Conservation (phyloP, 176 grass and related monocot genomes). For the Ananas comosus region DNA sequence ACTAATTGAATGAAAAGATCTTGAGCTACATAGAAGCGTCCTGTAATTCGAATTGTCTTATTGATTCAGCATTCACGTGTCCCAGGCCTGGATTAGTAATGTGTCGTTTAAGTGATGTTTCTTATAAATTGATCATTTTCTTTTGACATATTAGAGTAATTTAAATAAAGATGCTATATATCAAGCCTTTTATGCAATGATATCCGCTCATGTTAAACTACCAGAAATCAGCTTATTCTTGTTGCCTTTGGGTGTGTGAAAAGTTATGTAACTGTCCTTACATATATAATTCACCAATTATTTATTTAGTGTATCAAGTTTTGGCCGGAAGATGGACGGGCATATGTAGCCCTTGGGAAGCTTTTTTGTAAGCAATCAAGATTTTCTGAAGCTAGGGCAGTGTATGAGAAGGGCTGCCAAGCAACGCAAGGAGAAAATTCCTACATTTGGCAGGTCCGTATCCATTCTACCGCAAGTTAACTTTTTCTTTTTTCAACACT, state of each 20-base stretch:
- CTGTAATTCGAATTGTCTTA: too few relatives aligned
- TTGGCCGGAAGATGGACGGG: conserved; percentile 94
- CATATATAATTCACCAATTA: conserved; percentile 5
- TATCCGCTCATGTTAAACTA: neutral
- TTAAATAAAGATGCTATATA: neutral
- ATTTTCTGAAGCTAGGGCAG: conserved; percentile 69
- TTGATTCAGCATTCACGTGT: too few relatives aligned
- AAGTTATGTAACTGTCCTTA: neutral
- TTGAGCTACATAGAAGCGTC: too few relatives aligned
- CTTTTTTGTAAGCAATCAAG: conserved; percentile 72
- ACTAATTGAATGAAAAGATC: too few relatives aligned
- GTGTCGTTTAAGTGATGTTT: too few relatives aligned
- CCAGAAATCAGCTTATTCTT: neutral
- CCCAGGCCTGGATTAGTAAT: too few relatives aligned
- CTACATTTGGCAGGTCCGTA: conserved; percentile 92
- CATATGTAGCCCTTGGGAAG: conserved; percentile 84
- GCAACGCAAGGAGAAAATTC: conserved; percentile 90
- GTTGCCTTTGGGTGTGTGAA: neutral
- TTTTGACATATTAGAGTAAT: too few relatives aligned
- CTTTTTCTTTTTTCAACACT: neutral
- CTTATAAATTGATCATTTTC: too few relatives aligned
- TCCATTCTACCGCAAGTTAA: neutral
- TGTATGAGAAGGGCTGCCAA: conserved; percentile 93
- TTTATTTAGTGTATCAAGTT: conserved; percentile 57
- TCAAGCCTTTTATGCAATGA: neutral